Percentiles rank a stretch among this genome's conserved stretches.
phyloP scores from a whole-genome alignment of 305 asterid genomes.

The Fraxinus angustifolia region DNA sequence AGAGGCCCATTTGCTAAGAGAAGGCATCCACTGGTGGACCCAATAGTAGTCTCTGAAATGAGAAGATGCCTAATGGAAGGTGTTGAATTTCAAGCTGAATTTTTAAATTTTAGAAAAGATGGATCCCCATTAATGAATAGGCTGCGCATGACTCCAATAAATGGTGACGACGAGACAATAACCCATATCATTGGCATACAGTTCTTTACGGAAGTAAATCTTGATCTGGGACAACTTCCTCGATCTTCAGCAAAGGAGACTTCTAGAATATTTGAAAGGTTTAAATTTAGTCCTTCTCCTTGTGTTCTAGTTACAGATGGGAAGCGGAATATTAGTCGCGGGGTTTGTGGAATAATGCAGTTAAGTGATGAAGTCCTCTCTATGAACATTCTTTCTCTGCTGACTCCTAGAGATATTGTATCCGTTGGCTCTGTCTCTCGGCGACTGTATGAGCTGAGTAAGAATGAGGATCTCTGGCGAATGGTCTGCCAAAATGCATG shows the following conservation, averaged over 20 bases:
- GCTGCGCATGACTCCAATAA: conserved; percentile 70
- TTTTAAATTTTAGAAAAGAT: conserved; percentile 4
- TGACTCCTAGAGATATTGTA: conserved; percentile 56
- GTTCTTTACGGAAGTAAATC: conserved; percentile 53
- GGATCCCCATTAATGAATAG: conserved; percentile 37
- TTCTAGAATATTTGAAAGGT: conserved; percentile 40
- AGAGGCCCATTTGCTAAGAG: background rate
- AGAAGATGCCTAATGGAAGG: background rate
- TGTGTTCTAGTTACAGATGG: conserved; percentile 29
- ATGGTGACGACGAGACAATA: conserved; percentile 64
- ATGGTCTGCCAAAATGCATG: conserved; percentile 65
- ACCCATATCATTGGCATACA: conserved; percentile 78
- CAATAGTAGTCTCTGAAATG: background rate
- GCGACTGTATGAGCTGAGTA: conserved; percentile 40
- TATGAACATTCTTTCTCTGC: conserved; percentile 38
- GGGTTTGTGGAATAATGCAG: conserved; percentile 43
- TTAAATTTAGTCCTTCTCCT: conserved; percentile 35
- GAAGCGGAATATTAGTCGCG: conserved; percentile 30
- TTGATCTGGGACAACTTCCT: conserved; percentile 78
- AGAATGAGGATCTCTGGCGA: conserved; percentile 62
- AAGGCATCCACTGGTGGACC: conserved; percentile 1
- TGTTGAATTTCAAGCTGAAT: background rate
- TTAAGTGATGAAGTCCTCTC: conserved; percentile 49
- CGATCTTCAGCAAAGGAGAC: conserved; percentile 60
- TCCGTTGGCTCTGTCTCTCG: conserved; percentile 47